Evolutionary conservation across 1,139 yeast species (phyloP), one percentile per base, ranked within the genome.

Genomic region (Lodderomyces elongisporus): DNA sequence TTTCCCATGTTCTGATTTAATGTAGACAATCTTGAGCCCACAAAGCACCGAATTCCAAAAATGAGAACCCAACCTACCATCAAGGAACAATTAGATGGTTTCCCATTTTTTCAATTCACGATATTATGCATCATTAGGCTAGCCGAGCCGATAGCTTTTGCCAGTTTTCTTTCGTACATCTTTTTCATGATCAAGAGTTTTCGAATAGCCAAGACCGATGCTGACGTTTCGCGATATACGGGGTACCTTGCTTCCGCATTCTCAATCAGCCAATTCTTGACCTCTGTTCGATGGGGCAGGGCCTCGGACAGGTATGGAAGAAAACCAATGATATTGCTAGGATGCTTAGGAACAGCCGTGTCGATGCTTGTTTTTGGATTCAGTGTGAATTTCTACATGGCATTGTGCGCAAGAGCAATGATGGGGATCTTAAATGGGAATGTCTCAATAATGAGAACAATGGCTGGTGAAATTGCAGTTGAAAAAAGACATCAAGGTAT

Each of bases 111-210:
- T 47, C 83, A 77, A 49, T 58, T 77, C 52, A 41, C 58, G 12
- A 69, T 73, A 28, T 40, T 64, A 2, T 62, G 72, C 25, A 41
- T 66, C 13, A 66, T 75, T 39, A 56, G 83, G 33, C 62, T 77
- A 33, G 65, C 77, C 7, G 85, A 78, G 47, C 84, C 85, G 1
- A 63, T 79, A 22, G 73, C 83, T 2, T 77, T 77, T 56, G 74
- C 83, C 2, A 76, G 82, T 3, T 49, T 76, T 22, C 77, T 78
- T 51, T 84, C 85, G 3, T 79, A 78, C 48, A 67, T 78, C 17
- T 78, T 73, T 50, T 78, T 75, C 52, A 74, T 78, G 79, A 76
- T 79, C 22, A 56, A 74, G 46, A 77, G 74, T 40, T 76, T 77
- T 44, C 67, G 72, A 4, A 60, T 75, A 18, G 70, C 76, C 2